Base-by-base conservation (phyloP, 768 basidiomycete species). In the Lentinula aciculospora region DNA sequence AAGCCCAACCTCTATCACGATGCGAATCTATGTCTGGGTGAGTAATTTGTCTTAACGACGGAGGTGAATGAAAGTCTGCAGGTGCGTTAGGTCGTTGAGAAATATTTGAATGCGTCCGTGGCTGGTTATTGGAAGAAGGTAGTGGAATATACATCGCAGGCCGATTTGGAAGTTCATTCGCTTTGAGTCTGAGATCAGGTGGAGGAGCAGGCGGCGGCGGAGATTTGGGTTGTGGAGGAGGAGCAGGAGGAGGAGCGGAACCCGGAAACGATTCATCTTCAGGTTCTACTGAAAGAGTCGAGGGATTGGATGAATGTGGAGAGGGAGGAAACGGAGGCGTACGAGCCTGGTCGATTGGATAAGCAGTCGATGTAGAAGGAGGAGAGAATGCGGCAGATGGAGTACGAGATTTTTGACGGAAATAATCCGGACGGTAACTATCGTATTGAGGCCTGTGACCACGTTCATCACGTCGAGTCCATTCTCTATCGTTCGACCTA, bases 21-120 rank as follows among this genome's bases (percentile, higher is more conserved):
- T 37, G 31, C 0, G 42, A 63, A 15, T 37, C 56, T 8, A 28
- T 17, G 25, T 27, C 65, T 12, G n/a, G 6, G 21, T 44, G 42
- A 44, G 42, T 21, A 25, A 44, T 44, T 9, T 44, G 42, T 19
- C 42, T 19, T 48, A 78, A 61, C 1, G 76, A 65, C 5, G 74
- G 68, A 1, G 80, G 82, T 9, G 81, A 83, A 61, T 74, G 79
- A 3, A 65, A 61, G 61, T 71, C 76, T 12, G 69, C 68, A 1
- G 82, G 83, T 0, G 80, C 79, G 1, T 71, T 69, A 5, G 80
- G 80, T 21, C 29, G 40, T 12, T 29, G 54, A 15, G 37, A 10
- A 3, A 25, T 55, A 6, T 63, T 61, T 8, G 61, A 50, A n/a
- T 57, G 39, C 7, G 37, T 58, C 25, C 32, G 44, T 36, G 45